Conservation (phyloP, 805 yeast species). For the Suhomyces canberraensis region DNA sequence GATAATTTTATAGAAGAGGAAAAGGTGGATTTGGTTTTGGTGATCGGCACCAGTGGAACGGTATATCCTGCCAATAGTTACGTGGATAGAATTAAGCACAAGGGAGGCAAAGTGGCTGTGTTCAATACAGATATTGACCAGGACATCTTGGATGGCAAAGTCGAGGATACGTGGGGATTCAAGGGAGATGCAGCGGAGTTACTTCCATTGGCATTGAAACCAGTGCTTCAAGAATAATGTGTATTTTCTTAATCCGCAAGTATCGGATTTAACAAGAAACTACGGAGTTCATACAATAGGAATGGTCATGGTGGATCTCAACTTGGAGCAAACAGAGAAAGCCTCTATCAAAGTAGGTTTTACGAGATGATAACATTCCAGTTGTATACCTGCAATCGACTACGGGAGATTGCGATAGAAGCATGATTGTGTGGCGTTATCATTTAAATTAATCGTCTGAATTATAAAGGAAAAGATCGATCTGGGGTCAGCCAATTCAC, state of each 20-base stretch:
- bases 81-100: slow-evolving; percentile 67
- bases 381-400: too few relatives aligned
- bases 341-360: too few relatives aligned
- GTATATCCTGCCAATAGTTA: slow-evolving; percentile 94
- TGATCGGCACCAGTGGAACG: slow-evolving; percentile 80
- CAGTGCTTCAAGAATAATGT: slow-evolving; percentile 23
- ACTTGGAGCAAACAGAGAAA: background rate
- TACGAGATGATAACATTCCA: too few relatives aligned
- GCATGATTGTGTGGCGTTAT: too few relatives aligned
- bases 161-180: slow-evolving; percentile 60
- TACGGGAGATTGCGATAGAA: too few relatives aligned
- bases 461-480: too few relatives aligned
- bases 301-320: background rate
- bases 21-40: slow-evolving; percentile 68
- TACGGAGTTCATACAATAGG: background rate
- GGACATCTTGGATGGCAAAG: slow-evolving; percentile 38
- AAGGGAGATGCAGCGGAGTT: slow-evolving; percentile 75
- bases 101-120: slow-evolving; percentile 81
- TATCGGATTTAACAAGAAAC: background rate
- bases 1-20: slow-evolving; percentile 63
- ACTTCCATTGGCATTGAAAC: slow-evolving; percentile 65
- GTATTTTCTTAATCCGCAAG: background rate
- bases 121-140: slow-evolving; percentile 70
- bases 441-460: too few relatives aligned
- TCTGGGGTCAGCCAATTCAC: too few relatives aligned